Conservation (phyloP, 495 filamentous ascomycete genomes). For the Beverwykella pulmonaria region DNA sequence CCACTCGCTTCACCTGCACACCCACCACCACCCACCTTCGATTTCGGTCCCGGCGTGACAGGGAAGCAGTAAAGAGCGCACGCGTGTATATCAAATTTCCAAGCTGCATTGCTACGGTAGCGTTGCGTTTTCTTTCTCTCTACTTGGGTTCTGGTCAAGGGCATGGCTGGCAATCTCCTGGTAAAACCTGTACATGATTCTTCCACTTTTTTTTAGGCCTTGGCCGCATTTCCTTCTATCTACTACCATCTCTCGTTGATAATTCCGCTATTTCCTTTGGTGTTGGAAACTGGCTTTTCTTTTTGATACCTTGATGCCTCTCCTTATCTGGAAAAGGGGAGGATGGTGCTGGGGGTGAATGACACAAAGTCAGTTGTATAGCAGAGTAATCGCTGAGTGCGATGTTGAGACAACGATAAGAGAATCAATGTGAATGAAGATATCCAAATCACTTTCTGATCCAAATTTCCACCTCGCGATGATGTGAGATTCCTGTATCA, state of each 20-base stretch:
- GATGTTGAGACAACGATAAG: neutral
- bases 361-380: neutral
- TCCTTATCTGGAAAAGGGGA: neutral
- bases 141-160: conserved; percentile 7
- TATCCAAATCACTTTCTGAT: neutral
- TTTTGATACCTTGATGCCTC: conserved; percentile 9
- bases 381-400: neutral
- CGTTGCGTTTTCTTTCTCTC: conserved; percentile 3
- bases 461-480: neutral
- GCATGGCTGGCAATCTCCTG: neutral
- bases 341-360: neutral
- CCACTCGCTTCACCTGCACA: conserved; percentile 28
- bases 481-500: neutral
- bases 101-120: conserved; percentile 11
- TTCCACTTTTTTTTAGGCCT: neutral
- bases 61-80: conserved; percentile 13
- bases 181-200: conserved; percentile 19
- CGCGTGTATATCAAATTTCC: conserved; percentile 6
- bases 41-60: conserved; percentile 35
- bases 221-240: neutral
- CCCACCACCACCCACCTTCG: conserved; percentile 26
- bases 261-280: conserved; percentile 6
- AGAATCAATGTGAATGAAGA: neutral
- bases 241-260: conserved; percentile 6
- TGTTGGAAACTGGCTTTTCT: conserved; percentile 3